Conservation (phyloP, 116 monocot genomes). For the Trichopus zeylanicus region DNA sequence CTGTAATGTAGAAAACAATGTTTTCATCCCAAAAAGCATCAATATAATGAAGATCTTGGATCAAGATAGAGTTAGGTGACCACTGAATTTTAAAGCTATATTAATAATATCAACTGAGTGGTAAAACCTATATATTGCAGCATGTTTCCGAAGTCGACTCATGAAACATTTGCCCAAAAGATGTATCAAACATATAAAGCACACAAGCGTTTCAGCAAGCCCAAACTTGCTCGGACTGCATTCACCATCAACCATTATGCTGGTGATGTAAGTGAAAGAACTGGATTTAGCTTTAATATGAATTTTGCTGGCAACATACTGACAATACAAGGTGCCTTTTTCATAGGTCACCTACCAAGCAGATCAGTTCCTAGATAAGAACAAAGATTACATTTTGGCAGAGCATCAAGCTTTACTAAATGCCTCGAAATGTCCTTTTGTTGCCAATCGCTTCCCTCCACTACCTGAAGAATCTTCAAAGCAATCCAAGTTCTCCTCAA, state of each 20-base stretch:
- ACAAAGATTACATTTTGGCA: slow-evolving; percentile 94
- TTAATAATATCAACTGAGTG: not conserved
- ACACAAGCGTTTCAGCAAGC: slow-evolving; percentile 96
- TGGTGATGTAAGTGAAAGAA: slow-evolving; percentile 67
- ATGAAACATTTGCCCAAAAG: slow-evolving; percentile 95
- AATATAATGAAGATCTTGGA: not conserved
- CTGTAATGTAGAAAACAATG: not conserved
- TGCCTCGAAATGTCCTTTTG: slow-evolving; percentile 63
- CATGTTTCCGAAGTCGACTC: slow-evolving; percentile 99
- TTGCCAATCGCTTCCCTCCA: slow-evolving; percentile 88
- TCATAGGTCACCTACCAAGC: slow-evolving; percentile 92
- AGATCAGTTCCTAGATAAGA: slow-evolving; percentile 93
- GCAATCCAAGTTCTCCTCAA: slow-evolving; percentile 90
- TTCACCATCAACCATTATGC: slow-evolving; percentile 98
- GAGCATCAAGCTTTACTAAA: slow-evolving; percentile 89
- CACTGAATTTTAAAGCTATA: too few species aligned
- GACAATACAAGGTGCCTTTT: slow-evolving; percentile 3
- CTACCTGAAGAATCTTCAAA: slow-evolving; percentile 83
- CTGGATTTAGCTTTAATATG: not conserved
- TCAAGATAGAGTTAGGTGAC: not conserved
- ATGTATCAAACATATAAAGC: slow-evolving; percentile 94
- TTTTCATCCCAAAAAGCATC: not conserved
- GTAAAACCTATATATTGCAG: slow-evolving; percentile 27
- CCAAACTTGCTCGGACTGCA: slow-evolving; percentile 86
- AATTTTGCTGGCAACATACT: not conserved